Evolutionary conservation across 176 grass and related monocot species (phyloP), one percentile per base, ranked within the genome.

Genomic region (Raddia distichophylla): DNA sequence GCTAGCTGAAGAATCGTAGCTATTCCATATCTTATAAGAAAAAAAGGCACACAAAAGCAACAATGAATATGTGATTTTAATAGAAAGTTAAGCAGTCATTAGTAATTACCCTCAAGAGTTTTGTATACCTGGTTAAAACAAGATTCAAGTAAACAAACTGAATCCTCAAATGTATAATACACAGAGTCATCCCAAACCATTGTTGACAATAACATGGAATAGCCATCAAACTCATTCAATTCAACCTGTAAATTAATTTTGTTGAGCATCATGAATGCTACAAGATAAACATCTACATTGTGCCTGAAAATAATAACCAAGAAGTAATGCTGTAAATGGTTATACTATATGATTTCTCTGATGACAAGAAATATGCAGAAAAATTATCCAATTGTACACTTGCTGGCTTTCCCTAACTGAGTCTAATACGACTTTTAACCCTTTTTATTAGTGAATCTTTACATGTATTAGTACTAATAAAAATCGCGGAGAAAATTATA

Each of bases 101-200:
- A 59, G 13, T 71, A 18, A 82, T 19, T 47, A 51, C 14, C 69
- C n/a, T 45, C 10, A 59, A 58, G 71, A 64, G 56, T 82, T 83
- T 19, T 20, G 71, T 18, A 44, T 94, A 98, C 95, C 90, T 95
- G 82, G 52, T 91, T 17, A 61, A 95, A 76, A 84, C 67, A 87
- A 76, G 57, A 89, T 80, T 98, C 90, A 22, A 84, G 79, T 46
- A 65, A 85, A 90, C 55, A 77, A 89, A 90, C 48, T 45, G 95
- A 89, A 65, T 88, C 86, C 55, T 89, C 75, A 44, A 98, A 91
- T 80, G 90, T 87, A 74, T 81, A 86, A 86, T 71, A 86, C 71
- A 93, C 54, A 49, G 27, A 85, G 42, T 95, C 90, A 82, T 98
- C 95, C 95, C 95, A 98, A 84, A 94, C 81, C n/a, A 98, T 69